Evolutionary conservation across 768 basidiomycete genomes (phyloP).

Genomic region (Auriscalpium orientale): DNA sequence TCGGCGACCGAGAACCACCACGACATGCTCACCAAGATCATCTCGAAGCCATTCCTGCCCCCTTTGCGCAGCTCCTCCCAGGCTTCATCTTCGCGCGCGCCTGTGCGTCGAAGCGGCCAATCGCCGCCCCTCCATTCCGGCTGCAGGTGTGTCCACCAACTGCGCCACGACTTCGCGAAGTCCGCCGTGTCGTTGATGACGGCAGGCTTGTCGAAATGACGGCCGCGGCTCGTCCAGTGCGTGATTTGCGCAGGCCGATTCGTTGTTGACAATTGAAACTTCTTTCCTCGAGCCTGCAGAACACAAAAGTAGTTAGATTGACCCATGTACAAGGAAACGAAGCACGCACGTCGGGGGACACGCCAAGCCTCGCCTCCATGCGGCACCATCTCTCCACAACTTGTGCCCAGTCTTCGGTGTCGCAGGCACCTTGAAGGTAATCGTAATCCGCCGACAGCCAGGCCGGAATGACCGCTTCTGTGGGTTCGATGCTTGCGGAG

Average conservation of each 20-base stretch:
- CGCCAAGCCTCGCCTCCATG: too few relatives aligned
- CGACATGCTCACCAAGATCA: background rate
- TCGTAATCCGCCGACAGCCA: too few relatives aligned
- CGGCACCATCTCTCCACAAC: too few relatives aligned
- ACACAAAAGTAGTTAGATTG: too few relatives aligned
- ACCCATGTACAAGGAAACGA: too few relatives aligned
- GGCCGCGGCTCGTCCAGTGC: background rate
- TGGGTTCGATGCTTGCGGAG: too few relatives aligned
- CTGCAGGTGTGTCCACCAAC: background rate
- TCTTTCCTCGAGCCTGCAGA: too few relatives aligned
- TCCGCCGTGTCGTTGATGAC: background rate
- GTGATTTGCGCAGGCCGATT: background rate
- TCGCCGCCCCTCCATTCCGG: background rate
- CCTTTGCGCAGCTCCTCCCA: background rate
- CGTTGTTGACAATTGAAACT: background rate
- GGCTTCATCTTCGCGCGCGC: background rate
- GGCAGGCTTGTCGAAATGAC: background rate
- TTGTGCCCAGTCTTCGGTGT: too few relatives aligned
- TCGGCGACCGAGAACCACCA: background rate
- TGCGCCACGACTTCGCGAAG: background rate
- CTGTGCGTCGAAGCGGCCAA: background rate
- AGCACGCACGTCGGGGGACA: too few relatives aligned
- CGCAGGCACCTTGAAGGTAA: too few relatives aligned
- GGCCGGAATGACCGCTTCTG: too few relatives aligned
- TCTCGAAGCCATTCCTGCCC: background rate